Evolutionary conservation across 2,329 filamentous ascomycete species (phyloP).

Genomic region (Fusarium dlaminii): DNA sequence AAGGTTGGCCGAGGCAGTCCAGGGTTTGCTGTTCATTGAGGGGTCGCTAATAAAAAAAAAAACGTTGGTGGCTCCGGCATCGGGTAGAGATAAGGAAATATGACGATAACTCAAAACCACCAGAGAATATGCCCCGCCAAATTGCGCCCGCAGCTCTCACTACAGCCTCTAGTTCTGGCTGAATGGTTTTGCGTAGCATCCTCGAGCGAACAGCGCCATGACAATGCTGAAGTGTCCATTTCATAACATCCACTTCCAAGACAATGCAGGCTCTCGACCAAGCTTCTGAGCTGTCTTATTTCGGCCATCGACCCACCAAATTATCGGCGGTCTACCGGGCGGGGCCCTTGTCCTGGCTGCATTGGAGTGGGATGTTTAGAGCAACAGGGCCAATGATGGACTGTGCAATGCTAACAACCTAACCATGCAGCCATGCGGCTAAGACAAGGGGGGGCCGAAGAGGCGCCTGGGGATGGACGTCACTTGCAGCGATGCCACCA

Average conservation of each 20-base stretch:
- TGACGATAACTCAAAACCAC: constrained; percentile 29
- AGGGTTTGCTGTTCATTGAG: neutral
- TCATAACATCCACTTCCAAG: constrained; percentile 13
- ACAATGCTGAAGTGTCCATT: constrained; percentile 9
- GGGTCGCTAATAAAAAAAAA: neutral
- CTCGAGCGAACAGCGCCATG: neutral
- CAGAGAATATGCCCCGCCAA: constrained; percentile 22
- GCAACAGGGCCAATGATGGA: constrained; percentile 36
- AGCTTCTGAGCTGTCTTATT: constrained; percentile 35
- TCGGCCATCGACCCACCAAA: constrained; percentile 30
- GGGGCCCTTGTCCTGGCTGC: constrained; percentile 20
- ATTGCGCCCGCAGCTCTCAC: constrained; percentile 23
- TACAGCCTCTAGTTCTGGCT: constrained; percentile 4
- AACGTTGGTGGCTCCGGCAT: constrained; percentile 28
- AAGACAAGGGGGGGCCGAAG: constrained; percentile 35
- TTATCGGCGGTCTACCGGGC: constrained; percentile 27
- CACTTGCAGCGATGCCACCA: constrained; percentile 35
- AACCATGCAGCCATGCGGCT: constrained; percentile 36
- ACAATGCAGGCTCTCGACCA: constrained; percentile 31
- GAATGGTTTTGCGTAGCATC: neutral
- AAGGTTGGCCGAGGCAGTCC: constrained; percentile 7
- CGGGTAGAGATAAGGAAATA: constrained; percentile 37
- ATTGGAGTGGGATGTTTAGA: constrained; percentile 33
- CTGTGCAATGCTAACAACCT: constrained; percentile 35
- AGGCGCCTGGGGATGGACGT: constrained; percentile 35